Percentiles rank a stretch among this genome's conserved stretches.
Evolutionary conservation across 805 yeast genomes (phyloP).

Genomic region (Teunomyces kruisii): DNA sequence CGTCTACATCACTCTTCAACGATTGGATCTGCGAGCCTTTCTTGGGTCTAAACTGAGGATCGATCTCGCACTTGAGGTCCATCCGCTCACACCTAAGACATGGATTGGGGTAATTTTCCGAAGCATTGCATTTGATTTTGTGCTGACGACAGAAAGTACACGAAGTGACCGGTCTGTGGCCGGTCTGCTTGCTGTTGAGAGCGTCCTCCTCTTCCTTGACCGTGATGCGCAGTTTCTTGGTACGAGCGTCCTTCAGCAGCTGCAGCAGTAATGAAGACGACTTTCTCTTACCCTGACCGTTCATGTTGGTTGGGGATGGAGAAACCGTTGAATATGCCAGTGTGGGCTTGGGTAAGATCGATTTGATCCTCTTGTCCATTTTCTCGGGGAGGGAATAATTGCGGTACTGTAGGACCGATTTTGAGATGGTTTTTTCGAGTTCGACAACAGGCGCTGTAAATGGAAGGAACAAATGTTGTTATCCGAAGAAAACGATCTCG

Average conservation of each 20-base stretch:
- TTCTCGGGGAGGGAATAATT: background rate
- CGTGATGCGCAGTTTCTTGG: constrained; percentile 1
- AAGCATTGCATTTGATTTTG: constrained; percentile 89
- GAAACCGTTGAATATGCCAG: background rate
- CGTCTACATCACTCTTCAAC: constrained; percentile 81
- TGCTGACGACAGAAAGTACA: constrained; percentile 95
- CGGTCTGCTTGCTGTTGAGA: constrained; percentile 27
- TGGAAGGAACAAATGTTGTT: background rate
- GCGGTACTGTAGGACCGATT: too few species aligned
- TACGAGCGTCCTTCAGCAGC: constrained; percentile 8
- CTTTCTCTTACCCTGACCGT: background rate
- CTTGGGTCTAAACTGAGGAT: constrained; percentile 87
- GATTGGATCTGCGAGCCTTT: constrained; percentile 89
- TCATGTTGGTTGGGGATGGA: background rate
- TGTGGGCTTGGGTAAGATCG: constrained; percentile 37
- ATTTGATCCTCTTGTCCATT: constrained; percentile 41
- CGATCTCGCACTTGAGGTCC: constrained; percentile 81
- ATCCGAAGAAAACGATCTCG: too few species aligned
- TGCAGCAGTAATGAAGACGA: constrained; percentile 1
- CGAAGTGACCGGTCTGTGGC: constrained; percentile 84
- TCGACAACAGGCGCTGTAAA: too few species aligned
- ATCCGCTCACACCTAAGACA: constrained; percentile 81
- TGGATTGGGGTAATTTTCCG: constrained; percentile 75
- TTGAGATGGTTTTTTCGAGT: too few species aligned
- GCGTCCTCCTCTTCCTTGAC: constrained; percentile 2